phyloP scores from a whole-genome alignment of 345 rosid genomes.

The Moringa oleifera region DNA sequence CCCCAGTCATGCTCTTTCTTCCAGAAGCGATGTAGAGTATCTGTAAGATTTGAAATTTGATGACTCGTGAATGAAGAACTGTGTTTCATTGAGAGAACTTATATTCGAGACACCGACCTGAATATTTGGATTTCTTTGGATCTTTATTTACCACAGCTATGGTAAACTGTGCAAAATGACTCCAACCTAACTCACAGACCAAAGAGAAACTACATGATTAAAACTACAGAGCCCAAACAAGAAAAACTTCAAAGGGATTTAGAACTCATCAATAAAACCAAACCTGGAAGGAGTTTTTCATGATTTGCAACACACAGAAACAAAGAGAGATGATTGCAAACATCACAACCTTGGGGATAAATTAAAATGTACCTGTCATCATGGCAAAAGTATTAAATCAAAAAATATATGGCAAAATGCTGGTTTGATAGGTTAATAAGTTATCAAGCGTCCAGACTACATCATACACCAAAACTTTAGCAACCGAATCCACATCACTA shows the following conservation, averaged over 20 bases:
- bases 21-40: constrained; percentile 85
- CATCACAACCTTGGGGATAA: constrained; percentile 92
- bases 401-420: no score
- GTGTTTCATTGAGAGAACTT: constrained; percentile 1
- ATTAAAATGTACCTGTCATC: constrained; percentile 76
- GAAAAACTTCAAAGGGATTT: constrained; percentile 2
- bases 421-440: no score
- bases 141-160: constrained; percentile 89
- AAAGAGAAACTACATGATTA: constrained; percentile 10
- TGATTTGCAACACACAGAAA: constrained; percentile 89
- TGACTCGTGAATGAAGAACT: constrained; percentile 16
- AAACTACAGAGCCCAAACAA: constrained; percentile 4
- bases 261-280: constrained; percentile 9
- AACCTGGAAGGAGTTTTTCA: constrained; percentile 96
- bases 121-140: constrained; percentile 82
- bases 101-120: constrained; percentile 47
- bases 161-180: constrained; percentile 95
- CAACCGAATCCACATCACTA: no score
- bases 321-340: constrained; percentile 83
- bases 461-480: neutral
- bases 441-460: neutral
- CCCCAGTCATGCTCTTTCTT: constrained; percentile 99
- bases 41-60: constrained; percentile 36
- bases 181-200: constrained; percentile 63
- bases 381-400: neutral